A percentile compares a stretch with the other conserved stretches of the same genome.
Evolutionary conservation across 2,329 filamentous ascomycete genomes (phyloP).

Genomic region (Geosmithia morbida): DNA sequence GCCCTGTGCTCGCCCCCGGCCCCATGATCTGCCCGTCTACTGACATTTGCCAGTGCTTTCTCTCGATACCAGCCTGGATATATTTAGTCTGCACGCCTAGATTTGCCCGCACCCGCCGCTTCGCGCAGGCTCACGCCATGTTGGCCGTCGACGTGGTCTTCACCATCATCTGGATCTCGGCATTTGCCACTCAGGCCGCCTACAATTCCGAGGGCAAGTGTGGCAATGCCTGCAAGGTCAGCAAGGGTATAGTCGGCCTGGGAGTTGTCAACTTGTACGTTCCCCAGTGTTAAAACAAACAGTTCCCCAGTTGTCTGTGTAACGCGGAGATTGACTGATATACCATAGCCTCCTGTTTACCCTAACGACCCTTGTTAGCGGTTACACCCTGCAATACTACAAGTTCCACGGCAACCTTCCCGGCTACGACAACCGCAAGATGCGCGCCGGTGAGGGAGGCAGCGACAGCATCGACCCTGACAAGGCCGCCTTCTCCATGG

Average conservation of each 20-base stretch:
- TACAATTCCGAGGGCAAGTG: constrained; percentile 45
- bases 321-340: constrained; percentile 1
- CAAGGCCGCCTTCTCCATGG: constrained; percentile 55
- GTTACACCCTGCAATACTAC: constrained; percentile 47
- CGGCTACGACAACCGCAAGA: constrained; percentile 38
- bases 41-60: constrained; percentile 37
- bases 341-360: constrained; percentile 37
- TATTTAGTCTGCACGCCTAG: constrained; percentile 51
- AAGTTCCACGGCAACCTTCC: constrained; percentile 46
- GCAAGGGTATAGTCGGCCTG: constrained; percentile 48
- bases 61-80: constrained; percentile 48
- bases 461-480: constrained; percentile 48
- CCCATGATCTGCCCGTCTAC: background rate
- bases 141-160: constrained; percentile 41
- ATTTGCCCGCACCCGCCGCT: constrained; percentile 44
- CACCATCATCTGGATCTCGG: constrained; percentile 49
- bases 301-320: constrained; percentile 36
- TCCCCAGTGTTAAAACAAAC: background rate
- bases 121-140: constrained; percentile 49
- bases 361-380: constrained; percentile 37
- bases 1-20: background rate
- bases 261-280: constrained; percentile 49
- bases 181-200: constrained; percentile 49
- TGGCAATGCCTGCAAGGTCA: constrained; percentile 40
- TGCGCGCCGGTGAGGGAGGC: constrained; percentile 14